These are phyloP conservation scores for Naganishia onofrii DNA, from an alignment of 768 basidiomycete species.

Conservation along the genomic window DNA sequence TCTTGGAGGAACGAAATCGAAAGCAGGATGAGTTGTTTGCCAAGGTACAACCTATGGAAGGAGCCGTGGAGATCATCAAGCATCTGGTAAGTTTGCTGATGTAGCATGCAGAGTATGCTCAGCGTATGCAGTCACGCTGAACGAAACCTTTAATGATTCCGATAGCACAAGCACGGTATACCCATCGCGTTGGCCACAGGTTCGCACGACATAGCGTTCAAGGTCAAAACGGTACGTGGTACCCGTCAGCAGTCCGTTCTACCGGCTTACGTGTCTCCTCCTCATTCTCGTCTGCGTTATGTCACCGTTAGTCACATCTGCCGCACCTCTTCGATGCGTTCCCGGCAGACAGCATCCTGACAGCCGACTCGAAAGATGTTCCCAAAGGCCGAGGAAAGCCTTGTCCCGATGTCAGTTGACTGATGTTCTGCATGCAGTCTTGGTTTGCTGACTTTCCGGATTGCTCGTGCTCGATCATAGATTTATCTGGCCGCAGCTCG, in stretches of 20 bases:
- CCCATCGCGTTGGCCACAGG: slow-evolving; percentile 51
- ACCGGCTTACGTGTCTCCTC: neutral
- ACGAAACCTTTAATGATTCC: neutral
- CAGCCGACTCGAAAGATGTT: slow-evolving; percentile 47
- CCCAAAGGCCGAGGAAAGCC: slow-evolving; percentile 50
- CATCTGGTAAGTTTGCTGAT: slow-evolving; percentile 41
- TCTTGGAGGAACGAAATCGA: slow-evolving; percentile 39
- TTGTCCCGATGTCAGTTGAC: slow-evolving; percentile 38
- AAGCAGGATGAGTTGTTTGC: slow-evolving; percentile 43
- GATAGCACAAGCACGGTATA: slow-evolving; percentile 45
- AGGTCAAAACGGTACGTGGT: slow-evolving; percentile 43
- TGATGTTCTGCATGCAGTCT: neutral
- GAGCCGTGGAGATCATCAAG: slow-evolving; percentile 44
- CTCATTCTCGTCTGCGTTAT: neutral
- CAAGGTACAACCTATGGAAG: slow-evolving; percentile 45
- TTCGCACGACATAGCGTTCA: slow-evolving; percentile 37
- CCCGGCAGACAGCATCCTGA: slow-evolving; percentile 44
- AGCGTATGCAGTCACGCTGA: neutral
- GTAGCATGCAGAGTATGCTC: neutral
- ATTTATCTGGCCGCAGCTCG: slow-evolving; percentile 51
- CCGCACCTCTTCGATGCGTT: slow-evolving; percentile 48
- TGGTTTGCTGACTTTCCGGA: neutral
- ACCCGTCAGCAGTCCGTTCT: neutral
- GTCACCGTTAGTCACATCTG: slow-evolving; percentile 39
- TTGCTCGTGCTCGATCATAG: neutral